Percentiles rank a stretch among this genome's conserved stretches.
Conservation (phyloP, 1,284 basidiomycete species). For the Microbotryum lychnidis-dioicae region DNA sequence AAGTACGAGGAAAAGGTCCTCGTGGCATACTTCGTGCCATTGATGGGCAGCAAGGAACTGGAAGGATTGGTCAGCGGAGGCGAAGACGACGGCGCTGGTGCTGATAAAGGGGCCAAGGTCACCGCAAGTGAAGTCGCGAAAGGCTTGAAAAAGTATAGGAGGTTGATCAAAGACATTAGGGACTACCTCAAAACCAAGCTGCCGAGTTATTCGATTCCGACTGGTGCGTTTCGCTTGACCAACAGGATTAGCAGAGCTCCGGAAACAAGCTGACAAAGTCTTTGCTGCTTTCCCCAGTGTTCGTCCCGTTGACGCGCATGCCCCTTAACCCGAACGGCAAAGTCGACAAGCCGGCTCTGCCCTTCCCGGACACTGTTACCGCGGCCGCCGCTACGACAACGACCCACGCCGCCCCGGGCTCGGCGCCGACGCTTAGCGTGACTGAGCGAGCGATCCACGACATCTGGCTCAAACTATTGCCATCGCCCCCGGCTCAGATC, state of each 20-base stretch:
- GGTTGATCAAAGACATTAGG: slow-evolving; percentile 84
- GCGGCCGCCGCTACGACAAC: slow-evolving; percentile 45
- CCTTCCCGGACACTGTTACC: slow-evolving; percentile 95
- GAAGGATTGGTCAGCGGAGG: slow-evolving; percentile 59
- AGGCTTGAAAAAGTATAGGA: slow-evolving; percentile 72
- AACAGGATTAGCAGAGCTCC: not conserved
- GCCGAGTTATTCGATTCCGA: slow-evolving; percentile 84
- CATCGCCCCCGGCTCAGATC: slow-evolving; percentile 67
- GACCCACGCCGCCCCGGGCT: slow-evolving; percentile 30
- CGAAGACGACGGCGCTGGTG: slow-evolving; percentile 47
- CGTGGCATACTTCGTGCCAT: slow-evolving; percentile 96
- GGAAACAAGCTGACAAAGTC: not conserved
- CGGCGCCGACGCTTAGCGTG: slow-evolving; percentile 47
- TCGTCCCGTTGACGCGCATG: slow-evolving; percentile 90
- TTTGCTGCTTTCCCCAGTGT: slow-evolving; percentile 53
- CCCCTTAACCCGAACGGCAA: slow-evolving; percentile 99
- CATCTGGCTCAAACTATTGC: slow-evolving; percentile 78
- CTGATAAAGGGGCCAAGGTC: slow-evolving; percentile 45
- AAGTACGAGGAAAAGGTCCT: slow-evolving; percentile 99
- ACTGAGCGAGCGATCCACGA: slow-evolving; percentile 73
- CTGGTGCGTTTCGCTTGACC: slow-evolving; percentile 49
- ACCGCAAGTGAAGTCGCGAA: slow-evolving; percentile 50
- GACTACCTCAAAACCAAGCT: slow-evolving; percentile 97
- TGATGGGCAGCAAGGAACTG: slow-evolving; percentile 58
- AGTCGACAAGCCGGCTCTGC: slow-evolving; percentile 95